These are phyloP conservation scores for Byssochlamys sp. DNA, from an alignment of 2,329 filamentous ascomycete species.

Conservation along the genomic window DNA sequence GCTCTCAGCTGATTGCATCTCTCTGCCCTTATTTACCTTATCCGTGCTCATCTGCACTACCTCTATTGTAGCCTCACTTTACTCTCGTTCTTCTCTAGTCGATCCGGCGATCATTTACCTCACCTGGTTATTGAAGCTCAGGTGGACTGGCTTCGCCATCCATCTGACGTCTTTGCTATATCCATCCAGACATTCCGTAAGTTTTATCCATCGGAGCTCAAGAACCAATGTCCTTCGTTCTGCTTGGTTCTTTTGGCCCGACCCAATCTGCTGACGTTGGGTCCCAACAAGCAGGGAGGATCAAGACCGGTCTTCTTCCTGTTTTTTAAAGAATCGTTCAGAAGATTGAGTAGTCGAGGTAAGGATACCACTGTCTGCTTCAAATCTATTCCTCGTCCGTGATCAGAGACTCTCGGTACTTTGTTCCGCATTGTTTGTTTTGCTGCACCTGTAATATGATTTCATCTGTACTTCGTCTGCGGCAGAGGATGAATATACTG, in stretches of 20 bases:
- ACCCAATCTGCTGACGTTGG: neutral
- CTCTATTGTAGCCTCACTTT: conserved; percentile 1
- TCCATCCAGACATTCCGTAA: neutral
- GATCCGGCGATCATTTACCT: conserved; percentile 1
- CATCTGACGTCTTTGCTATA: neutral
- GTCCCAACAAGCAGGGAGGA: neutral
- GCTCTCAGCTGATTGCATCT: conserved; percentile 41
- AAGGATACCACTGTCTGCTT: neutral
- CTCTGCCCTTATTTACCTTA: conserved; percentile 10
- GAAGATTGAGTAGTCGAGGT: neutral
- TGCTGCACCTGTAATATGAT: neutral
- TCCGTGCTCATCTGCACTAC: conserved; percentile 3
- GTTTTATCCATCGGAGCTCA: neutral
- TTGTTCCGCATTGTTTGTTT: neutral
- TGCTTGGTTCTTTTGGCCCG: neutral
- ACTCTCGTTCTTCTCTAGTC: neutral
- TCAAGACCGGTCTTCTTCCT: neutral
- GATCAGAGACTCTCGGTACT: neutral
- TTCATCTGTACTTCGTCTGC: neutral
- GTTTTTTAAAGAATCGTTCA: neutral
- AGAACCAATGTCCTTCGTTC: neutral
- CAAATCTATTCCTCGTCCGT: neutral
- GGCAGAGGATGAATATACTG: neutral
- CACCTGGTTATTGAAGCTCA: neutral
- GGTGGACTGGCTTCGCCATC: neutral